A percentile compares a stretch with the other conserved stretches of the same genome.
Evolutionary conservation across 2,329 filamentous ascomycete genomes (phyloP).

Genomic region (Penicillium sumatraense): DNA sequence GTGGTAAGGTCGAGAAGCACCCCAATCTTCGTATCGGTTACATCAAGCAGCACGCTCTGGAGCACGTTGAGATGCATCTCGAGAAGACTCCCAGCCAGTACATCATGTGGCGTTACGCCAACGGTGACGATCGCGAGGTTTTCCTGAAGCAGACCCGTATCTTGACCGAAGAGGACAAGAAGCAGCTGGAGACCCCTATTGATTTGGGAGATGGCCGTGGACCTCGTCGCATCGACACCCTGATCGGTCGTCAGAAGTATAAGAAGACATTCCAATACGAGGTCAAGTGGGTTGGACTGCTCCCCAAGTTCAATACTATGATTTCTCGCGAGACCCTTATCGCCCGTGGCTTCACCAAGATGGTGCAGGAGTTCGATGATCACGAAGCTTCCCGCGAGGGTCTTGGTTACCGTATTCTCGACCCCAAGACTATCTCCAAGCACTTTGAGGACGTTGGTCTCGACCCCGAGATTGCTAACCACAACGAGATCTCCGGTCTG

Average conservation of each 20-base stretch:
- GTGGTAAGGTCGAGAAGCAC: slow-evolving; percentile 93
- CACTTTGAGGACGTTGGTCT: slow-evolving; percentile 97
- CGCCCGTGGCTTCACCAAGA: slow-evolving; percentile 85
- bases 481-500: slow-evolving; percentile 95
- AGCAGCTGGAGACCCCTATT: slow-evolving; percentile 88
- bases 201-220: slow-evolving; percentile 84
- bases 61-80: slow-evolving; percentile 99
- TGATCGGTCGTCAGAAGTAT: slow-evolving; percentile 96
- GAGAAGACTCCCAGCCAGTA: slow-evolving; percentile 99
- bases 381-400: slow-evolving; percentile 98
- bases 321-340: slow-evolving; percentile 90
- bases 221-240: slow-evolving; percentile 75
- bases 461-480: slow-evolving; percentile 96
- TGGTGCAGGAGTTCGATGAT: slow-evolving; percentile 97
- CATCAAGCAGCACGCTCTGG: slow-evolving; percentile 98
- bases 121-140: slow-evolving; percentile 96
- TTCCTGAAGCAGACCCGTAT: slow-evolving; percentile 96
- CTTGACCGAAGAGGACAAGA: slow-evolving; percentile 80
- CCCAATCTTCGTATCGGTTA: slow-evolving; percentile 98
- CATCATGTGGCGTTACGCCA: slow-evolving; percentile 96
- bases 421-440: slow-evolving; percentile 92
- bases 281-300: slow-evolving; percentile 86
- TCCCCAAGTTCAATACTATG: slow-evolving; percentile 92
- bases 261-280: slow-evolving; percentile 99
- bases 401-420: slow-evolving; percentile 91